Evolutionary conservation across 768 basidiomycete genomes (phyloP).

Genomic region (Tylopilus subfusipes): DNA sequence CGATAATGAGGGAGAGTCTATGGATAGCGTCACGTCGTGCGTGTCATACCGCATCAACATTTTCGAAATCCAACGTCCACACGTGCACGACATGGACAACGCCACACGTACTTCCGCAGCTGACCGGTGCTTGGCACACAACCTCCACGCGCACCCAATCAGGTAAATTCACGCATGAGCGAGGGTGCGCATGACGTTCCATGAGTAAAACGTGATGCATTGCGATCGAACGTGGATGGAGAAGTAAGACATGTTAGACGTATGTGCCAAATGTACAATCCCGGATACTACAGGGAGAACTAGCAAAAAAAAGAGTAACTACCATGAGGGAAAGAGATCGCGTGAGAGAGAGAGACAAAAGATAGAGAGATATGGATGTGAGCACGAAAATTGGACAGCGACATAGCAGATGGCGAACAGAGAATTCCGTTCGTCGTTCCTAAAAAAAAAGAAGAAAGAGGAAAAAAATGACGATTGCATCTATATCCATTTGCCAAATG

Average conservation of each 20-base stretch:
- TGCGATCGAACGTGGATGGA: neutral
- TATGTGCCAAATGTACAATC: constrained; percentile 3
- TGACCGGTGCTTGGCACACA: neutral
- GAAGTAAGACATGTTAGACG: neutral
- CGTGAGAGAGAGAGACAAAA: neutral
- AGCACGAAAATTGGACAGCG: neutral
- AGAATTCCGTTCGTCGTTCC: neutral
- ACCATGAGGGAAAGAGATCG: neutral
- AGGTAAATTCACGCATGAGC: neutral
- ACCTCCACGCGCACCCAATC: too few species aligned
- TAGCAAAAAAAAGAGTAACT: neutral
- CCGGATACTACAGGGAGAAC: constrained; percentile 3
- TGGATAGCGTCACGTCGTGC: too few species aligned
- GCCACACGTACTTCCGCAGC: neutral
- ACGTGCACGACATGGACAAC: neutral
- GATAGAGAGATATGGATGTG: neutral
- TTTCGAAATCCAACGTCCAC: too few species aligned
- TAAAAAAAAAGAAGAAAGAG: neutral
- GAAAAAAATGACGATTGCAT: neutral
- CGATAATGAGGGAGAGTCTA: too few species aligned
- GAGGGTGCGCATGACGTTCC: neutral
- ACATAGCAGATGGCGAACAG: neutral
- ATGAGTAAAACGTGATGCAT: neutral
- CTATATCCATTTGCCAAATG: constrained; percentile 12
- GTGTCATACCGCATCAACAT: neutral